Conservation (phyloP, 2,329 filamentous ascomycete species). For the Teratosphaeriaceae sp. region DNA sequence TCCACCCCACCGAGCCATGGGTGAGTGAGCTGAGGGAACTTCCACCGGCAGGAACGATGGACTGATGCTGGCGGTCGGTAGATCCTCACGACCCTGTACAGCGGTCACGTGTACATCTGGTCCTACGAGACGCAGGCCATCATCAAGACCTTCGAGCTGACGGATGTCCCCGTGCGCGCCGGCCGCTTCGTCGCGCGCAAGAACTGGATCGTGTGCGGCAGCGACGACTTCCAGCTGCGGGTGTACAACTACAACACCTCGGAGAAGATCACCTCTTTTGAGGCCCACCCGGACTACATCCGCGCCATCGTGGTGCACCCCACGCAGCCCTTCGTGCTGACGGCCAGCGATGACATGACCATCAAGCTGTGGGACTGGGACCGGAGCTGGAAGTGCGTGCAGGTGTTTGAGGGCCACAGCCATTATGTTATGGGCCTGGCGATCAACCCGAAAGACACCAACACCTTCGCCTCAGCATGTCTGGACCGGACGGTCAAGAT, state of each 20-base stretch:
- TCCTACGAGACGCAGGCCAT: constrained; percentile 95
- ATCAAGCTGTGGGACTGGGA: constrained; percentile 99
- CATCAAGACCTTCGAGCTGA: constrained; percentile 98
- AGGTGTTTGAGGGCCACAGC: constrained; percentile 91
- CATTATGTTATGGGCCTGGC: constrained; percentile 96
- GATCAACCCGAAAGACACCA: constrained; percentile 93
- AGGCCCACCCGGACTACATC: constrained; percentile 97
- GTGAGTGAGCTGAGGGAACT: constrained; percentile 57
- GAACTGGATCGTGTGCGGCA: constrained; percentile 77
- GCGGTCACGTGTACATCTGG: constrained; percentile 98
- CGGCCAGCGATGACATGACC: constrained; percentile 96
- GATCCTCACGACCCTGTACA: constrained; percentile 90
- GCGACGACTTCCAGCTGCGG: constrained; percentile 81
- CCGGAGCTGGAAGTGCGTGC: constrained; percentile 94
- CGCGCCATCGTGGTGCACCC: constrained; percentile 94
- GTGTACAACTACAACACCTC: constrained; percentile 99
- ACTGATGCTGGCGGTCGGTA: constrained; percentile 5
- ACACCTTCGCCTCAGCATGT: constrained; percentile 64
- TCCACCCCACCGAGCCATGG: constrained; percentile 95
- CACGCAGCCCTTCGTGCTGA: constrained; percentile 90
- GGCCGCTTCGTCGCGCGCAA: constrained; percentile 95
- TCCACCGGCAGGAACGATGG: neutral
- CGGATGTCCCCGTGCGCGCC: constrained; percentile 94
- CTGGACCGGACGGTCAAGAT: constrained; percentile 96
- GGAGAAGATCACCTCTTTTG: constrained; percentile 95